These are phyloP conservation scores for Metschnikowia hibisci DNA, from an alignment of 805 yeast genomes.

Conservation along the genomic window DNA sequence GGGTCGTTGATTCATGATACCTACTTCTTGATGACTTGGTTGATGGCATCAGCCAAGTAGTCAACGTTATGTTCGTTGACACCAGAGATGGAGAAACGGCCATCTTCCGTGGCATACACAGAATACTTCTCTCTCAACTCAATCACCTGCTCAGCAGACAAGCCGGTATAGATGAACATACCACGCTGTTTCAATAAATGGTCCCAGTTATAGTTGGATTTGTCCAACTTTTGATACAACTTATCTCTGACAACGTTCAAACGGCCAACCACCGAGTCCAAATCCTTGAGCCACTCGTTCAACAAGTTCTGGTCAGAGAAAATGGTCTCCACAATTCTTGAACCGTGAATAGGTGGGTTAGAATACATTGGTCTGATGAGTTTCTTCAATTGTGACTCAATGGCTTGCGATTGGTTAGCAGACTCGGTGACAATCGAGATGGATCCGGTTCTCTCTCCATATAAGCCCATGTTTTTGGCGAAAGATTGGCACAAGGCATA, in stretches of 20 bases:
- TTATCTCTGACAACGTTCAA: constrained; percentile 66
- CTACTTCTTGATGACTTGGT: constrained; percentile 42
- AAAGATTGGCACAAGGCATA: constrained; percentile 50
- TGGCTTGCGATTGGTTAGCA: constrained; percentile 46
- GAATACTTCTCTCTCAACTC: constrained; percentile 66
- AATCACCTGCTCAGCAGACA: constrained; percentile 65
- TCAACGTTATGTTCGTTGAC: constrained; percentile 77
- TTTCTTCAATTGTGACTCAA: constrained; percentile 78
- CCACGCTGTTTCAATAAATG: constrained; percentile 88
- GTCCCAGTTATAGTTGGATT: constrained; percentile 71
- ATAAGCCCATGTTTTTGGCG: constrained; percentile 48
- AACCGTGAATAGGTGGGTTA: constrained; percentile 93
- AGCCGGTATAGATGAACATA: constrained; percentile 93
- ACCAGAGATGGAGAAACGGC: constrained; percentile 90
- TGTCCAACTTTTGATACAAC: constrained; percentile 61
- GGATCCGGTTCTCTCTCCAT: constrained; percentile 69
- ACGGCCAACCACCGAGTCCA: constrained; percentile 73
- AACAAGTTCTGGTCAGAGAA: constrained; percentile 57
- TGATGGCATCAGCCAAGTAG: constrained; percentile 60
- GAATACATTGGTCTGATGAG: constrained; percentile 85
- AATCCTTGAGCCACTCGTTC: constrained; percentile 77
- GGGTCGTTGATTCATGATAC: background rate
- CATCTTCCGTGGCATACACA: constrained; percentile 84
- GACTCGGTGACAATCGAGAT: constrained; percentile 59
- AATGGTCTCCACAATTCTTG: constrained; percentile 79